Evolutionary conservation across 1,284 basidiomycete genomes (phyloP).

Genomic region (Inonotus hispidus): DNA sequence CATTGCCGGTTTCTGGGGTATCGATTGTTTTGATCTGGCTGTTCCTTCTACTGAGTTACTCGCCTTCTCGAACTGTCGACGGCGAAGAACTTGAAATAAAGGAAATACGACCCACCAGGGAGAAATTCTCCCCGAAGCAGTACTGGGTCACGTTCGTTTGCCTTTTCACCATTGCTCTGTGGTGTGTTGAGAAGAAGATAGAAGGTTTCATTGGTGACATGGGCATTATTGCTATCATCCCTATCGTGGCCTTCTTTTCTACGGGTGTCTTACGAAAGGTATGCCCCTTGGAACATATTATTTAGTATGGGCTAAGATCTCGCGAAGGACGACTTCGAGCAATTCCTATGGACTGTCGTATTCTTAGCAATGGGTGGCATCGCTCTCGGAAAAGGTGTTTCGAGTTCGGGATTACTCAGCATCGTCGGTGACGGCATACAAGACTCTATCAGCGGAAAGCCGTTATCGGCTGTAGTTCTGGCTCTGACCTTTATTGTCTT

Average conservation of each 20-base stretch:
- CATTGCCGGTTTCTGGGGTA: conserved; percentile 83
- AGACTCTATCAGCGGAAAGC: conserved; percentile 61
- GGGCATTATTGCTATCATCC: conserved; percentile 95
- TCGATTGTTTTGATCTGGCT: conserved; percentile 91
- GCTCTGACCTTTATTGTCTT: conserved; percentile 84
- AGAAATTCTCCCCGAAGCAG: conserved; percentile 79
- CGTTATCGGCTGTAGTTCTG: conserved; percentile 79
- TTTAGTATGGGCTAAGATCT: conserved; percentile 8
- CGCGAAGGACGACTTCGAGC: conserved; percentile 86
- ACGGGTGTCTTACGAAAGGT: conserved; percentile 94
- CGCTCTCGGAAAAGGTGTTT: conserved; percentile 91
- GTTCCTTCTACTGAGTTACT: conserved; percentile 82
- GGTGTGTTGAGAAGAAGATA: conserved; percentile 87
- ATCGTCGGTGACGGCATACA: conserved; percentile 73
- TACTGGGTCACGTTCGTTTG: conserved; percentile 89
- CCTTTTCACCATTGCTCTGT: conserved; percentile 82
- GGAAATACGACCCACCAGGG: conserved; percentile 75
- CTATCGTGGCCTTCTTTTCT: conserved; percentile 92
- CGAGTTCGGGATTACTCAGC: conserved; percentile 82
- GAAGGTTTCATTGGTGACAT: conserved; percentile 87
- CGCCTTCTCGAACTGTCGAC: conserved; percentile 60
- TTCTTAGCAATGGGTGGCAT: conserved; percentile 99
- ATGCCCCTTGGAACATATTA: conserved; percentile 20
- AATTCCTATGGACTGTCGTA: conserved; percentile 92
- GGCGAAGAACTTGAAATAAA: conserved; percentile 81